phyloP scores from a whole-genome alignment of 306 rosid genomes.

The Benincasa hispida region DNA sequence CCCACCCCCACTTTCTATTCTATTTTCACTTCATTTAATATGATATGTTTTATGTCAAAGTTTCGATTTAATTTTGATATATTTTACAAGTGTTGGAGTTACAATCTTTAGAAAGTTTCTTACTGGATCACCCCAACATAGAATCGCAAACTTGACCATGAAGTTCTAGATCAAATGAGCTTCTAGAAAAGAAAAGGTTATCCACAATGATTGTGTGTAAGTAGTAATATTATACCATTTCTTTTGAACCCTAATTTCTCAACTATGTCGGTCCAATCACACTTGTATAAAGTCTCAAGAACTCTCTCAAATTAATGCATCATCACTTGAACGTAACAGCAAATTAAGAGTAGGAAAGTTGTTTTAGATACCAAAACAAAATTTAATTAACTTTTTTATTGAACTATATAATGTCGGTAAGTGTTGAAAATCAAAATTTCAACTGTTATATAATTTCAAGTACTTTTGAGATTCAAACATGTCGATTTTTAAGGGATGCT shows the following conservation, averaged over 20 bases:
- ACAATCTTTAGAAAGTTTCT: neutral
- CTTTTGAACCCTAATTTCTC: no score
- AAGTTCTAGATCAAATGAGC: neutral
- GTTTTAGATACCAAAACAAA: neutral
- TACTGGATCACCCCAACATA: neutral
- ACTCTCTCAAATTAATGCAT: neutral
- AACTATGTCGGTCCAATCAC: no score
- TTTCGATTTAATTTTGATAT: neutral
- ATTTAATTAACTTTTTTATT: neutral
- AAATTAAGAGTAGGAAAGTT: neutral
- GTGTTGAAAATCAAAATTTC: neutral
- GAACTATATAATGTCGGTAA: neutral
- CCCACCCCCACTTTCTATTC: neutral
- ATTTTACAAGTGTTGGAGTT: neutral
- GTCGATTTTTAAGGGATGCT: neutral
- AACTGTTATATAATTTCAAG: neutral
- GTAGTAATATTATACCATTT: no score
- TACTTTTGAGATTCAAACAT: neutral
- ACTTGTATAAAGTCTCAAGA: no score
- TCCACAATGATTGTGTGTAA: no score
- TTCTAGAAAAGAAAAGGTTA: neutral
- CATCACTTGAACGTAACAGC: neutral
- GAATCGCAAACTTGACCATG: neutral
- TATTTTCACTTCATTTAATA: neutral
- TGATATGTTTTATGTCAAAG: neutral